phyloP scores from a whole-genome alignment of 2,329 filamentous ascomycete genomes.

The Exophiala alcalophila region DNA sequence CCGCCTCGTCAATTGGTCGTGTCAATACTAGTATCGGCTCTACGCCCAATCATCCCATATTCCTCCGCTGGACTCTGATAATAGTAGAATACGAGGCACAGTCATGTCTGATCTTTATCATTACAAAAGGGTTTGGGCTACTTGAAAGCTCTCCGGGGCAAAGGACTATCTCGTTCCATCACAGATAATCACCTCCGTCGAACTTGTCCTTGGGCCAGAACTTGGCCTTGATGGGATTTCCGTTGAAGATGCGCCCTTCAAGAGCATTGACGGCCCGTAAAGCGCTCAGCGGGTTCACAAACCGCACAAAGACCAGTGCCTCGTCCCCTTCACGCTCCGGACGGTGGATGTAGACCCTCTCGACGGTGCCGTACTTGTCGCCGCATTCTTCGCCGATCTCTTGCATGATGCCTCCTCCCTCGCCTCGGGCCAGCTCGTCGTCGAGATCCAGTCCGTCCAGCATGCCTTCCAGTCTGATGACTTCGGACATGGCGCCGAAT shows the following conservation, averaged over 20 bases:
- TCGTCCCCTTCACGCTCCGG: conserved; percentile 41
- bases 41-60: no score
- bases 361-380: conserved; percentile 81
- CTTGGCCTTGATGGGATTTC: conserved; percentile 74
- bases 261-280: conserved; percentile 85
- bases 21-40: no score
- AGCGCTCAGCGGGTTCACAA: conserved; percentile 79
- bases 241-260: conserved; percentile 83
- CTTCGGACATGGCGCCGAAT: conserved; percentile 73
- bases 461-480: conserved; percentile 81
- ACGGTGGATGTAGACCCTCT: conserved; percentile 65
- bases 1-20: not conserved
- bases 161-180: not conserved
- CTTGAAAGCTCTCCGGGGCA: no score
- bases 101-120: no score
- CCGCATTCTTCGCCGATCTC: conserved; percentile 94
- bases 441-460: conserved; percentile 78
- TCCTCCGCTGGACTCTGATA: no score
- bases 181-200: conserved; percentile 45
- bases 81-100: no score
- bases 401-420: conserved; percentile 69
- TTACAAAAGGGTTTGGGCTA: no score
- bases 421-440: conserved; percentile 66
- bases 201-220: conserved; percentile 85
- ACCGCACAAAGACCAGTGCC: conserved; percentile 84